These are phyloP conservation scores for Catunica adiposa DNA, from an alignment of 2,329 filamentous ascomycete species.

Conservation along the genomic window DNA sequence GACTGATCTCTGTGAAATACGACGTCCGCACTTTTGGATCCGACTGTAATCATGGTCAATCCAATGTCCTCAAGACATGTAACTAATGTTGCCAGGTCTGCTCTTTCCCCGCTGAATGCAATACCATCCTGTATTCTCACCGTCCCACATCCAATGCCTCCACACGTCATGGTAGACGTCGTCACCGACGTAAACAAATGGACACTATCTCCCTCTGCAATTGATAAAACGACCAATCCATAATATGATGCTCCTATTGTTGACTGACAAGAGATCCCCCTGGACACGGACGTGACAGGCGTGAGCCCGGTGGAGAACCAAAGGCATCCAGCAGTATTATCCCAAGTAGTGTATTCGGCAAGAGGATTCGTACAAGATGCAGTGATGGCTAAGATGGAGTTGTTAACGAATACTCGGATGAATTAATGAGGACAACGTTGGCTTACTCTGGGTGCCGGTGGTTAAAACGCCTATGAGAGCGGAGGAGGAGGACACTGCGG, in stretches of 20 bases:
- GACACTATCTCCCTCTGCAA: conserved; percentile 9
- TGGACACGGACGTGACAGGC: conserved; percentile 5
- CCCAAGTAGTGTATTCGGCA: conserved; percentile 11
- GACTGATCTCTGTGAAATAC: neutral
- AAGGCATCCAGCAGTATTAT: conserved; percentile 9
- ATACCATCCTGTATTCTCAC: conserved; percentile 6
- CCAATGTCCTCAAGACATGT: conserved; percentile 12
- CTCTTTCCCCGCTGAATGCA: neutral
- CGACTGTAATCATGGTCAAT: neutral
- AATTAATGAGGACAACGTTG: neutral
- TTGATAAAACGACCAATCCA: neutral
- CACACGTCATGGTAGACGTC: conserved; percentile 1
- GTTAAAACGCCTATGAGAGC: conserved; percentile 6
- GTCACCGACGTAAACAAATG: conserved; percentile 10
- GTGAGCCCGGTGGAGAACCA: neutral
- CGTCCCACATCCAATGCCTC: conserved; percentile 4
- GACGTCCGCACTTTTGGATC: neutral
- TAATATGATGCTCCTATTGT: neutral
- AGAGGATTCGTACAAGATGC: conserved; percentile 5
- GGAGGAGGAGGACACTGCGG: neutral
- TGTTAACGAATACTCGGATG: neutral
- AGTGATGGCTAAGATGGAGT: conserved; percentile 2
- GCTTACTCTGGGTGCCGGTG: neutral
- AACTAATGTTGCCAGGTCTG: neutral
- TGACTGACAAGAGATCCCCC: conserved; percentile 4